phyloP scores from a whole-genome alignment of 1,284 basidiomycete genomes.

The Austroboletus niveus region DNA sequence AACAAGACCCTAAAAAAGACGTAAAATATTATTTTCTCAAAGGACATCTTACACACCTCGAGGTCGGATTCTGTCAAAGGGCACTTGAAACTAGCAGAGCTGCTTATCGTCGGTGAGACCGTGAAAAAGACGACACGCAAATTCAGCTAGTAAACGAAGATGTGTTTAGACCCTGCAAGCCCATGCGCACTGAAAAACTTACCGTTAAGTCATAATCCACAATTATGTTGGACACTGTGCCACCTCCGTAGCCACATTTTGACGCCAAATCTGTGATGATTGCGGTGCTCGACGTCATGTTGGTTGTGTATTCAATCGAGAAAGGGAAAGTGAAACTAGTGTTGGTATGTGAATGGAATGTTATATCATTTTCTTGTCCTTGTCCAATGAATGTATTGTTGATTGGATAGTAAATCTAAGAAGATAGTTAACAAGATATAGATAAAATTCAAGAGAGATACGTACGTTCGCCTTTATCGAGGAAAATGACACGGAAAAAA shows the following conservation, averaged over 20 bases:
- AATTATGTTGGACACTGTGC: constrained; percentile 50
- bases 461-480: constrained; percentile 64
- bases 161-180: constrained; percentile 8
- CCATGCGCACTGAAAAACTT: constrained; percentile 3
- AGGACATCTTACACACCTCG: constrained; percentile 10
- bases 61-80: constrained; percentile 46
- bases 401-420: constrained; percentile 72
- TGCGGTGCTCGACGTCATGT: constrained; percentile 53
- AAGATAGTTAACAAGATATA: constrained; percentile 5
- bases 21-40: constrained; percentile 8
- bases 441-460: background rate
- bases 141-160: constrained; percentile 45
- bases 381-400: constrained; percentile 63
- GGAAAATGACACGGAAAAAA: constrained; percentile 73
- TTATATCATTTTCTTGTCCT: constrained; percentile 59
- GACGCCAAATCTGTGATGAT: constrained; percentile 65
- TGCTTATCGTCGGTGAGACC: constrained; percentile 68
- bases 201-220: constrained; percentile 74
- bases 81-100: constrained; percentile 66
- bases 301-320: constrained; percentile 64
- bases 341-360: constrained; percentile 61
- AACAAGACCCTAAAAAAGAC: constrained; percentile 10
- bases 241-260: constrained; percentile 65
- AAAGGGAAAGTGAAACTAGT: constrained; percentile 86
- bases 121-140: constrained; percentile 65